Evolutionary conservation across 805 yeast genomes (phyloP).

Genomic region (Wickerhamomyces mucosus): DNA sequence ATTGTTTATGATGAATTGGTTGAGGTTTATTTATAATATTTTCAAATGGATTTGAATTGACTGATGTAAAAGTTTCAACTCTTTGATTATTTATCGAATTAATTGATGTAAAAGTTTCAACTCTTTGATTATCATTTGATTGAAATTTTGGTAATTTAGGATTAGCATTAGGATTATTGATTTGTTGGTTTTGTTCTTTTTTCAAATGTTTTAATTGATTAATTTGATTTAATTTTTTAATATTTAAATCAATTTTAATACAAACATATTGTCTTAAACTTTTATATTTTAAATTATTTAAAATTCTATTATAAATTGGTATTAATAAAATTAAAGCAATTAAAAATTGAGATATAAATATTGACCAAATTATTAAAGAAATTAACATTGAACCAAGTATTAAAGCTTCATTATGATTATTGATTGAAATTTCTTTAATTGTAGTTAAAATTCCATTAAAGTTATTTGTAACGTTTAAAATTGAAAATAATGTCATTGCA

Average conservation of each 20-base stretch:
- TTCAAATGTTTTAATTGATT: constrained; percentile 24
- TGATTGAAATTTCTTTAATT: constrained; percentile 47
- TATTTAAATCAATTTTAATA: constrained; percentile 44
- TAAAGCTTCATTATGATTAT: constrained; percentile 58
- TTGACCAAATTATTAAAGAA: constrained; percentile 64
- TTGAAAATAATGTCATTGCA: constrained; percentile 58
- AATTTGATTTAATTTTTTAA: constrained; percentile 39
- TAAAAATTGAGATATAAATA: constrained; percentile 48
- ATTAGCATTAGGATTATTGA: neutral
- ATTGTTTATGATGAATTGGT: too few species aligned
- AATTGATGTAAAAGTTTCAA: constrained; percentile 2
- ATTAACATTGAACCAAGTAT: constrained; percentile 66
- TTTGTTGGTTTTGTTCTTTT: constrained; percentile 5
- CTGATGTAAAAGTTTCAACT: too few species aligned
- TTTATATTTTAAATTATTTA: constrained; percentile 26
- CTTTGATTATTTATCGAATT: too few species aligned
- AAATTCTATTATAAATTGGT: constrained; percentile 39
- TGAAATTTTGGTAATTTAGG: constrained; percentile 3
- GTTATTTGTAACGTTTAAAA: constrained; percentile 25
- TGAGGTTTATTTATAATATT: too few species aligned
- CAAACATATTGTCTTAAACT: constrained; percentile 56
- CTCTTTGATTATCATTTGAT: constrained; percentile 4
- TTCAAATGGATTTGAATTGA: neutral
- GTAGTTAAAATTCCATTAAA: constrained; percentile 27
- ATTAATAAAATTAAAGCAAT: constrained; percentile 43